These are phyloP conservation scores for Amanita rubescens DNA, from an alignment of 768 basidiomycete species.

Conservation along the genomic window DNA sequence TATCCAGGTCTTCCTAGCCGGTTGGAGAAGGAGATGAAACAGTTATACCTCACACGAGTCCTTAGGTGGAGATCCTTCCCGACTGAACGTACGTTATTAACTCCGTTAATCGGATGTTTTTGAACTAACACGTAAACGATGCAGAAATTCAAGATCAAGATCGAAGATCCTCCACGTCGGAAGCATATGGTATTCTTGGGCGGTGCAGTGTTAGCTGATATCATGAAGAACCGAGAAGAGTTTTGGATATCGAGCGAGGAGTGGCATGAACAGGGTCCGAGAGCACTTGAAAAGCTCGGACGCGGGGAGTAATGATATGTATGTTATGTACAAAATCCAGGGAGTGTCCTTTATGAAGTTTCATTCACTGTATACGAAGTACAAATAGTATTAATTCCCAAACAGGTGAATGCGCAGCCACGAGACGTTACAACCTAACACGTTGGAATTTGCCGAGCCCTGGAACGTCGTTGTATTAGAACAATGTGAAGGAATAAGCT, in stretches of 20 bases:
- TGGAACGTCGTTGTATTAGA: too few relatives aligned
- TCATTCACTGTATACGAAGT: too few relatives aligned
- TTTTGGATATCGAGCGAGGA: slow-evolving; percentile 96
- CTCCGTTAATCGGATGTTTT: background rate
- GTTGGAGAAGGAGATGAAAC: slow-evolving; percentile 99
- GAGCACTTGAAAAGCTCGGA: slow-evolving; percentile 80
- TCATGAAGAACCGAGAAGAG: slow-evolving; percentile 91
- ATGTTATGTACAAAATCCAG: background rate
- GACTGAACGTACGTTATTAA: slow-evolving; percentile 67
- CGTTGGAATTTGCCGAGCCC: too few relatives aligned
- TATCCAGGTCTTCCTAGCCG: slow-evolving; percentile 96
- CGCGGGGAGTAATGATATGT: slow-evolving; percentile 43
- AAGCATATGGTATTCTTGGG: slow-evolving; percentile 99
- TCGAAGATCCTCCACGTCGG: slow-evolving; percentile 95
- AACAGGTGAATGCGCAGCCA: too few relatives aligned
- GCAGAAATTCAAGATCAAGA: slow-evolving; percentile 99
- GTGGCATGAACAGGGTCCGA: slow-evolving; percentile 87
- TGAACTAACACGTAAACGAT: background rate
- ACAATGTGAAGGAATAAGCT: too few relatives aligned
- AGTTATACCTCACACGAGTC: slow-evolving; percentile 91
- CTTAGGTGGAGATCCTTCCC: slow-evolving; percentile 72
- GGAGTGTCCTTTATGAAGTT: too few relatives aligned
- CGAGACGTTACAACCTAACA: too few relatives aligned
- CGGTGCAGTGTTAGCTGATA: slow-evolving; percentile 96
- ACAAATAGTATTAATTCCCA: too few relatives aligned